Conservation (phyloP, 1,284 basidiomycete genomes). For the Phylloporus sp. region DNA sequence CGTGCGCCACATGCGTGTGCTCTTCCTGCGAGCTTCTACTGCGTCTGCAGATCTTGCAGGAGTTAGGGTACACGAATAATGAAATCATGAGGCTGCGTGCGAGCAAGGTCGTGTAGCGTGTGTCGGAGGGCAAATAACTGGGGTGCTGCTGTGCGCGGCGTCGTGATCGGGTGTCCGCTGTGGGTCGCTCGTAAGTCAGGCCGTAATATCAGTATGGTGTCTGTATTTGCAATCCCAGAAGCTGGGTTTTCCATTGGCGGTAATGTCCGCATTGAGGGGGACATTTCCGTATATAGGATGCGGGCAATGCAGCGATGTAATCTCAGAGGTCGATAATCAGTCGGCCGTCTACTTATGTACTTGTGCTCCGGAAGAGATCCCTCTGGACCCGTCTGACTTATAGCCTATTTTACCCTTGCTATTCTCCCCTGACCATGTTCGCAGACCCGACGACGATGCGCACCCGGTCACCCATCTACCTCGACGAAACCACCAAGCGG, state of each 20-base stretch:
- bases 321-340: conserved; percentile 41
- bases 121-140: conserved; percentile 28
- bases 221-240: conserved; percentile 35
- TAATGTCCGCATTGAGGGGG: conserved; percentile 23
- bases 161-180: conserved; percentile 39
- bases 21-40: conserved; percentile 10
- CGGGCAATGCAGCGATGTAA: conserved; percentile 32
- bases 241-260: conserved; percentile 35
- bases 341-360: conserved; percentile 43
- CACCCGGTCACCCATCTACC: conserved; percentile 41
- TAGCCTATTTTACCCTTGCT: conserved; percentile 37
- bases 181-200: conserved; percentile 31
- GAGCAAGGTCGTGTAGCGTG: conserved; percentile 58
- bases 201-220: conserved; percentile 31
- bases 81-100: conserved; percentile 63
- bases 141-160: conserved; percentile 24
- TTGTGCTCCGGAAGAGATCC: conserved; percentile 32
- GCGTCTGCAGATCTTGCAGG: conserved; percentile 63
- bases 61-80: conserved; percentile 71
- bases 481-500: conserved; percentile 38
- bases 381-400: conserved; percentile 31
- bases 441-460: conserved; percentile 40
- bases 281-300: conserved; percentile 30
- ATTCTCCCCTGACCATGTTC: conserved; percentile 31
- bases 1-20: conserved; percentile 25